Percentiles rank a stretch among this genome's conserved stretches.
phyloP scores from a whole-genome alignment of 306 rosid genomes.

The Quercus wislizeni region DNA sequence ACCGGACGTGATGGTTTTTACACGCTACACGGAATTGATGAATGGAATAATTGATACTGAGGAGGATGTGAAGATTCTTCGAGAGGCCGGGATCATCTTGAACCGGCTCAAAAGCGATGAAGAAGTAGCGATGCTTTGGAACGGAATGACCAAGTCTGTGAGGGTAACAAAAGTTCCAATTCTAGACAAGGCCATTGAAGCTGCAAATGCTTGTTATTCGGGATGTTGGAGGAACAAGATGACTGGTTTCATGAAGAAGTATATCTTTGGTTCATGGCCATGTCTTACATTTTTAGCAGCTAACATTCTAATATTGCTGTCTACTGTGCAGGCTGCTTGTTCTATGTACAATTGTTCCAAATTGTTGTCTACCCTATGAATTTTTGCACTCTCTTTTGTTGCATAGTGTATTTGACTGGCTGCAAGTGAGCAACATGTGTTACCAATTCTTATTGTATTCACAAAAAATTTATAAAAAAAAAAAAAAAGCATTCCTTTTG shows the following conservation, averaged over 20 bases:
- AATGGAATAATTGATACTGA: conserved; percentile 6
- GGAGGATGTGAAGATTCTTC: conserved; percentile 18
- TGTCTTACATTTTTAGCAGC: too few species aligned
- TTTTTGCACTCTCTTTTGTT: background rate
- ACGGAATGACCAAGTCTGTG: conserved; percentile 5
- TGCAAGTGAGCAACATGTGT: background rate
- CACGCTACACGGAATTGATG: conserved; percentile 11
- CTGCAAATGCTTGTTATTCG: background rate
- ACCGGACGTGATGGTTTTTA: background rate
- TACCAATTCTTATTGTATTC: background rate
- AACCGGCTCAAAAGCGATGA: background rate
- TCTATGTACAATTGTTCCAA: too few species aligned
- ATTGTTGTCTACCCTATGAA: too few species aligned
- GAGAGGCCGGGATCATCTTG: background rate
- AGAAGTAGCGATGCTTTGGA: conserved; percentile 8
- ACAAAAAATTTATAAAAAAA: too few species aligned
- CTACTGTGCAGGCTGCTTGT: too few species aligned
- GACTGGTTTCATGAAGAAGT: background rate
- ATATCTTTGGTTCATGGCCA: too few species aligned
- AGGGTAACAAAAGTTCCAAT: conserved; percentile 1
- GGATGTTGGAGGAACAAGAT: background rate
- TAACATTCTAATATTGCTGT: too few species aligned
- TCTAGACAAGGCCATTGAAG: conserved; percentile 1
- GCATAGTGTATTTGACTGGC: background rate
- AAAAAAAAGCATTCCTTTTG: too few species aligned